These are phyloP conservation scores for Tuber brumale DNA, from an alignment of 495 filamentous ascomycete genomes.

Conservation along the genomic window DNA sequence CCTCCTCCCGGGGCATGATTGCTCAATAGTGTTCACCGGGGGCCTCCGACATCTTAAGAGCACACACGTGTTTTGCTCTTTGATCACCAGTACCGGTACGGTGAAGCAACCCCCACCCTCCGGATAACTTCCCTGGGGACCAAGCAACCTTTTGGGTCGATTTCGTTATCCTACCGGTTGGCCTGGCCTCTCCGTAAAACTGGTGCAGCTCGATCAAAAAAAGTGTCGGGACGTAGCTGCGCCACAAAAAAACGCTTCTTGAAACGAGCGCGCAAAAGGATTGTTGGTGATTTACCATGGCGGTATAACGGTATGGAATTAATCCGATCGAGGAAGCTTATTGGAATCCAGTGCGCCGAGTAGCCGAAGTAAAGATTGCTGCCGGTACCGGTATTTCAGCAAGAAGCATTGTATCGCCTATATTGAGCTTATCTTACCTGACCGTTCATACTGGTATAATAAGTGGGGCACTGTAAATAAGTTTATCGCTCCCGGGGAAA, in stretches of 20 bases:
- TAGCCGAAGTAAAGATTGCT: background rate
- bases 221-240: background rate
- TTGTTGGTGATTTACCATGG: background rate
- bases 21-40: no score
- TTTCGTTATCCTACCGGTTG: background rate
- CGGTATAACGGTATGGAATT: background rate
- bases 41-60: no score
- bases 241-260: background rate
- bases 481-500: background rate
- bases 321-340: background rate
- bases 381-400: background rate
- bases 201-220: background rate
- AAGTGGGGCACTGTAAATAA: background rate
- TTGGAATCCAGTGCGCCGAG: background rate
- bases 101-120: no score
- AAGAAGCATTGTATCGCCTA: background rate
- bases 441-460: background rate
- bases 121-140: background rate
- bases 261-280: background rate
- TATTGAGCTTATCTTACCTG: background rate
- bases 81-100: no score
- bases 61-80: no score
- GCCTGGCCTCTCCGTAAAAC: background rate
- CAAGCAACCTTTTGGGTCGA: background rate
- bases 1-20: no score